phyloP scores from a whole-genome alignment of 768 basidiomycete species.

The Bullera alba region DNA sequence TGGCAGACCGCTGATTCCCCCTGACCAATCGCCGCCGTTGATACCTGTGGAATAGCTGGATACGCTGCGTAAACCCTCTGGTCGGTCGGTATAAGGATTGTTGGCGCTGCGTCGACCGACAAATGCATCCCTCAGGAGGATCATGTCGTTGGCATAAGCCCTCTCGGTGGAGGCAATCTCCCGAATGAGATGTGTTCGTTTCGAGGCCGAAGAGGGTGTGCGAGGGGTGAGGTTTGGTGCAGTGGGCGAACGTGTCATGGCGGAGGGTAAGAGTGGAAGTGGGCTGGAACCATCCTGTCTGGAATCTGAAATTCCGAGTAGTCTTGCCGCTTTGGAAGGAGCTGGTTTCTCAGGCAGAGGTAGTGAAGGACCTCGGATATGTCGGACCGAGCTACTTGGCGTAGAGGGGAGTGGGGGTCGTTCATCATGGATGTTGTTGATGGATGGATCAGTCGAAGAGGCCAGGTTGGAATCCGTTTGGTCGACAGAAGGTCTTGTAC shows the following conservation, averaged over 20 bases:
- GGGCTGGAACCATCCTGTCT: neutral
- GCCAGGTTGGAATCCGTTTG: no score
- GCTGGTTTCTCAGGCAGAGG: neutral
- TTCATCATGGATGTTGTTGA: no score
- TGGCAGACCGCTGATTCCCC: neutral
- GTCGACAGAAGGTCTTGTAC: no score
- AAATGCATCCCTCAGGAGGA: conserved; percentile 44
- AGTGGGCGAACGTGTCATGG: conserved; percentile 18
- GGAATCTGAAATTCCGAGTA: neutral
- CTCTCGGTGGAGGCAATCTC: conserved; percentile 45
- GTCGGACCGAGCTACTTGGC: neutral
- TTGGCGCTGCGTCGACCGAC: conserved; percentile 1
- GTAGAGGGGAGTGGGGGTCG: neutral
- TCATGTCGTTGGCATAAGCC: conserved; percentile 44
- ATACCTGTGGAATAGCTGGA: neutral
- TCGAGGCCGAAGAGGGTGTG: conserved; percentile 20
- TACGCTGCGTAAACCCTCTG: neutral
- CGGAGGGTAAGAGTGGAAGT: conserved; percentile 14
- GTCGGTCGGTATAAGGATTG: neutral
- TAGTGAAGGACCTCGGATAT: no score
- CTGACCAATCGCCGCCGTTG: neutral
- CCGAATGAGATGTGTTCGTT: conserved; percentile 43
- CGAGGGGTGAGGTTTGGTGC: conserved; percentile 9
- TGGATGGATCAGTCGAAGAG: neutral
- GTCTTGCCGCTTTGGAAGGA: neutral